Evolutionary conservation across 2,329 filamentous ascomycete genomes (phyloP).

Genomic region (Elsinoe australis): DNA sequence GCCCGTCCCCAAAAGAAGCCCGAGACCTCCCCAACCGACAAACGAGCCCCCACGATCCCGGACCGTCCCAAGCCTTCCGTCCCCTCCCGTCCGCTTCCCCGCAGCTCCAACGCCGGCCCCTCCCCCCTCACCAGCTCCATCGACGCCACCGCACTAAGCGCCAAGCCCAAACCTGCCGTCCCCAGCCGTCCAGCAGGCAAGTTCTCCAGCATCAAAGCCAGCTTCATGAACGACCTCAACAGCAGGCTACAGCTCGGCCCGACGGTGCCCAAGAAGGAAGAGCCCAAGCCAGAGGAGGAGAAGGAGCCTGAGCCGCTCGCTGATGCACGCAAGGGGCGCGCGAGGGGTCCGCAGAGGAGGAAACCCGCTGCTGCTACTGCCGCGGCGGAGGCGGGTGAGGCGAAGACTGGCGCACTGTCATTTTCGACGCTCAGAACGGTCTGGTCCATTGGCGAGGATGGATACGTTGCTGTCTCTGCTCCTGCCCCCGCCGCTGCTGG

Average conservation of each 20-base stretch:
- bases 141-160: no score
- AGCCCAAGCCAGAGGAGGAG: constrained; percentile 47
- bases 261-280: constrained; percentile 59
- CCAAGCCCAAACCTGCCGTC: constrained; percentile 79
- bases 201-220: constrained; percentile 82
- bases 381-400: constrained; percentile 40
- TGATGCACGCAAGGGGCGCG: constrained; percentile 85
- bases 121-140: constrained; percentile 24
- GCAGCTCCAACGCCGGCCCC: constrained; percentile 30
- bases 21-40: constrained; percentile 42
- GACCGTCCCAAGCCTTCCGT: constrained; percentile 58
- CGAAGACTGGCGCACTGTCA: constrained; percentile 43
- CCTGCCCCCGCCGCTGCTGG: no score
- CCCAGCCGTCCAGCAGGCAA: constrained; percentile 75
- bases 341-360: constrained; percentile 75
- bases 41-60: constrained; percentile 47
- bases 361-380: constrained; percentile 56
- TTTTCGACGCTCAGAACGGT: constrained; percentile 33
- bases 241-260: constrained; percentile 81
- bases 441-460: constrained; percentile 39
- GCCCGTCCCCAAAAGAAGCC: constrained; percentile 25
- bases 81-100: constrained; percentile 51
- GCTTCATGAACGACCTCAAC: constrained; percentile 89
- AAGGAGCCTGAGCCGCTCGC: constrained; percentile 69
- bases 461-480: constrained; percentile 31